These are phyloP conservation scores for Aspergillus quadrilineatus DNA, from an alignment of 2,329 filamentous ascomycete genomes.

Conservation along the genomic window DNA sequence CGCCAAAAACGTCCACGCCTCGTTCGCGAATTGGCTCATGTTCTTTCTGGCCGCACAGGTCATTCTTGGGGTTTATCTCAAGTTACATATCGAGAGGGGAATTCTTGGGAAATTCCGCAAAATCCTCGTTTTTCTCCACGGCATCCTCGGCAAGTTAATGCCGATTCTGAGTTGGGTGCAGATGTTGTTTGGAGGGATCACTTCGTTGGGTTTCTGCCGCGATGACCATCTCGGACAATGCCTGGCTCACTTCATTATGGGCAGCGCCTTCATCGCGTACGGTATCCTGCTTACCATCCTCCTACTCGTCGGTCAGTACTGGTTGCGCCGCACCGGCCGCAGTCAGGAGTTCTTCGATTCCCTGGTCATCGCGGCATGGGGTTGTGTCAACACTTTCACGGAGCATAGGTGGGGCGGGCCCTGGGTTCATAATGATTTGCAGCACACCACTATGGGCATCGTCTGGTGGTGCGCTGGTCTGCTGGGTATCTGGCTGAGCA, in stretches of 20 bases:
- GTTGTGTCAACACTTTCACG: constrained; percentile 96
- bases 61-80: constrained; percentile 79
- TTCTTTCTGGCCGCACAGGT: constrained; percentile 75
- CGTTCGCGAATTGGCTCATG: constrained; percentile 79
- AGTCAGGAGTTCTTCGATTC: constrained; percentile 98
- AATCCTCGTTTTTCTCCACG: constrained; percentile 70
- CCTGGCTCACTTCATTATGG: constrained; percentile 97
- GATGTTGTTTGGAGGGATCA: constrained; percentile 95
- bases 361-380: constrained; percentile 87
- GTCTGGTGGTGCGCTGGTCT: constrained; percentile 97
- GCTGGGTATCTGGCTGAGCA: constrained; percentile 87
- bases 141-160: constrained; percentile 80
- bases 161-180: constrained; percentile 86
- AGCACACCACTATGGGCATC: constrained; percentile 99
- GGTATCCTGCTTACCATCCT: constrained; percentile 83
- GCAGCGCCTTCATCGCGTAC: constrained; percentile 91
- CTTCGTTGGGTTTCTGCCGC: constrained; percentile 86
- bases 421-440: constrained; percentile 92
- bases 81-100: constrained; percentile 81
- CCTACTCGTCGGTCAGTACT: constrained; percentile 82
- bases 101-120: constrained; percentile 75
- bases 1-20: constrained; percentile 73
- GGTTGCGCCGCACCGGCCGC: constrained; percentile 76
- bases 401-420: constrained; percentile 88
- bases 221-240: constrained; percentile 91